Base-by-base conservation (phyloP, 495 filamentous ascomycete species). In the Hyaloscypha bicolor region DNA sequence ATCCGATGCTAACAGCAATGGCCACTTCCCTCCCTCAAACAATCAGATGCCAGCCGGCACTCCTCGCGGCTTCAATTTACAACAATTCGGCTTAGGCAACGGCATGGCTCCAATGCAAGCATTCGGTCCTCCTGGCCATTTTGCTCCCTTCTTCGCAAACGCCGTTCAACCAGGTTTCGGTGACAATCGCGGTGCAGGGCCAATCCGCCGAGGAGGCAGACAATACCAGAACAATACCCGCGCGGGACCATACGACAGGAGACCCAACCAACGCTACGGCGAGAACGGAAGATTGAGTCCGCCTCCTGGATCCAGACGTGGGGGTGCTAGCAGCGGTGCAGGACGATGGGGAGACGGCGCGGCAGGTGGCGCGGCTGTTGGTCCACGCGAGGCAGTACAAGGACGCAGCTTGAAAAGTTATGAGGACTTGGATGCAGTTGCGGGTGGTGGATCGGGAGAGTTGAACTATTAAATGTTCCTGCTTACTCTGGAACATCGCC, bases 1-100 rank as follows among this genome's bases (percentile, higher is more conserved):
- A 25, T 94, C 93, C 22, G 96, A 99, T 76, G 90, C 95, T n/a
- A 97, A 96, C 74, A 94, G 91, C 78, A 98, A 98, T 71, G 94
- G 94, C 2, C 95, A 99, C 77, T 97, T 96, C 81, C 93, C 93
- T 0, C 83, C 90, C 35, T 75, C 79, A n/a, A 86, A 88, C 71
- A 88, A 89, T 57, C 88, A 93, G 66, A 81, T 83, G 51, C 86
- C 89, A 30, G 83, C 89, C n/a, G 94, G 94, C 21, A 95, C 95
- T 4, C 94, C 95, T 31, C 91, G 95, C 51, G 93, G 93, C 4
- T 98, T 98, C 81, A 93, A 91, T 68, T 85, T 97, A 8, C 81
- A 89, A n/a, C 87, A 87, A 67, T 85, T 85, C 39, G 69, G 78
- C 37, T 78, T 86, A 62, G 78, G 71, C 55, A 61, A 48, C 37